A percentile compares a stretch with the other conserved stretches of the same genome.
These are phyloP conservation scores for Pigoraptor vietnamica DNA, from an alignment of 78 protist genomes.

Conservation along the genomic window DNA sequence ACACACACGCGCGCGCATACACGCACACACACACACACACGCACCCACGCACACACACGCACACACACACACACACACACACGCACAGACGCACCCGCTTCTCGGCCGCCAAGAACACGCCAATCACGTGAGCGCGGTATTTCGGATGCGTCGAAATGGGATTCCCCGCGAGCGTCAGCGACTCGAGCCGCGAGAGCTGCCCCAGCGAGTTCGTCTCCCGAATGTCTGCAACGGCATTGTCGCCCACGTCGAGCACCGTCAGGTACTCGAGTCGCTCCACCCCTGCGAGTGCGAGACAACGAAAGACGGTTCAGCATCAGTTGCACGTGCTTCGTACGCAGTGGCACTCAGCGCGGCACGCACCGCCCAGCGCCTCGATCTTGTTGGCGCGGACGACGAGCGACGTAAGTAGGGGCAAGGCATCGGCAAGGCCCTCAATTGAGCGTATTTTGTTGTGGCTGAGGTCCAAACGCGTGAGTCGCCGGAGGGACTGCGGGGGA, in stretches of 20 bases:
- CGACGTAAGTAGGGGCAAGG: not conserved
- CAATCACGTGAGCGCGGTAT: not conserved
- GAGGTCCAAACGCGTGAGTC: not conserved
- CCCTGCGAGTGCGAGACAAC: not conserved
- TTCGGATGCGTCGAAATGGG: not conserved
- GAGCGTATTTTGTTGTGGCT: not conserved
- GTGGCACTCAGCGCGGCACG: no score
- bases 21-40: no score
- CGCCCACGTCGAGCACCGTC: not conserved
- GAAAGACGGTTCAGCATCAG: not conserved
- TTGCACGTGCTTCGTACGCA: no score
- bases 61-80: not conserved
- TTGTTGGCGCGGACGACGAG: not conserved
- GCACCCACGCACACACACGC: not conserved
- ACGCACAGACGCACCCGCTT: not conserved
- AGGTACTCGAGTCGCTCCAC: not conserved
- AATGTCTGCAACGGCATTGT: not conserved
- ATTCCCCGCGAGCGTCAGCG: not conserved
- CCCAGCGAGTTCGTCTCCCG: not conserved
- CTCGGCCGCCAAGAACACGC: not conserved
- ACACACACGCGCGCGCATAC: not conserved
- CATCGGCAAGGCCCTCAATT: not conserved
- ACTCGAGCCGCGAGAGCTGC: not conserved
- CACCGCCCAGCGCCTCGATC: not conserved
- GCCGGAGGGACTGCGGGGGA: not conserved